Base-by-base conservation (phyloP, 805 yeast species). In the Tetrapisispora fleetii region DNA sequence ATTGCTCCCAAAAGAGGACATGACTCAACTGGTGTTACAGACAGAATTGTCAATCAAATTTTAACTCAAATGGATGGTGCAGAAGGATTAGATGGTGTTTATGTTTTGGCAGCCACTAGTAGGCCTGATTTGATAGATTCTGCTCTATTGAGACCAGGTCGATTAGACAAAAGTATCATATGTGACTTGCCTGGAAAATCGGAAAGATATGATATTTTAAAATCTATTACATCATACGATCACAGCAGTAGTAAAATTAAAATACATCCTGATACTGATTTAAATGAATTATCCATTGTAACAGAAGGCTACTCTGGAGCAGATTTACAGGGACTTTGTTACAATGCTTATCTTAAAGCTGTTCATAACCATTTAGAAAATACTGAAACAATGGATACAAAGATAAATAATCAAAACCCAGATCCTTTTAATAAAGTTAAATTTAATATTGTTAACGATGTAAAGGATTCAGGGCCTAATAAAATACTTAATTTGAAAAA, bases 21-120 rank as follows among this genome's bases (percentile, higher is more conserved):
- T 59, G 99, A 91, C 63, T 86, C 95, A 1, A 90, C 98, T 0
- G 98, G 98, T 49, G 98, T 93, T 4, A 93, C 98, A 2, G 99
- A 93, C 64, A 76, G 99, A 57, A 96, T 93, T 38, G 99, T 93
- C 24, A 93, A 93, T 67, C 99, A 93, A 63, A 78, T 93, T 79
- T 76, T 93, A 58, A 93, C 99, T 0, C 97, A 93, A 63, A 90
- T 93, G 96, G 99, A 93, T 66, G 99, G 99, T 69, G 98, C 98
- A 0, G 98, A 93, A 65, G 97, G 98, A 0, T 71, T 90, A 28
- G 97, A 90, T 58, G 97, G 98, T 3, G 98, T 93, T 2, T 91
- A 93, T 62, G 96, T 93, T 0, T 72, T 93, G 24, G 98, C 98
- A 0, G 99, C 98, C 1, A 93, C 98, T 0, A 82, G 93, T 57